Conservation (phyloP, 169 alveolate species). For the Cryptosporidium parvum region DNA sequence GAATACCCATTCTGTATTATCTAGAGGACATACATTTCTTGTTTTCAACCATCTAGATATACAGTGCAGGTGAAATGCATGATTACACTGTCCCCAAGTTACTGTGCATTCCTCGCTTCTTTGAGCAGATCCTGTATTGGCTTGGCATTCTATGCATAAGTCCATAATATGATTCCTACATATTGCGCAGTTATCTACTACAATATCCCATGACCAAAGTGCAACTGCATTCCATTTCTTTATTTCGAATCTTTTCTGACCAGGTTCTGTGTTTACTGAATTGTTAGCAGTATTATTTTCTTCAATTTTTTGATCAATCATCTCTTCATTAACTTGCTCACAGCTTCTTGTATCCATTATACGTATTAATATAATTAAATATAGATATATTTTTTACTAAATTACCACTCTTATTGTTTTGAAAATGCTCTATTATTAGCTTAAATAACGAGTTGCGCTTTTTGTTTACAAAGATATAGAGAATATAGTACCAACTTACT, state of each 20-base stretch:
- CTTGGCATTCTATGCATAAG: slow-evolving; percentile 97
- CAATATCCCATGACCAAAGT: slow-evolving; percentile 98
- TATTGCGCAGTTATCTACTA: slow-evolving; percentile 99
- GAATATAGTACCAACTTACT: no score
- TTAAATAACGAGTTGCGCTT: background rate
- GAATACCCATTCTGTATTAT: slow-evolving; percentile 95
- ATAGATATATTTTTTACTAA: background rate
- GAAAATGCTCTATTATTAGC: background rate
- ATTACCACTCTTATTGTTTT: background rate
- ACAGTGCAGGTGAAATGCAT: slow-evolving; percentile 99
- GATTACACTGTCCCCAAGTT: slow-evolving; percentile 99
- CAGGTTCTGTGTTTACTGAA: background rate
- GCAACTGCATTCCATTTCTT: slow-evolving; percentile 99
- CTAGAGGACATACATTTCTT: slow-evolving; percentile 98
- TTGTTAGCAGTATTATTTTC: background rate
- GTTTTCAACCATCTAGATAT: slow-evolving; percentile 98
- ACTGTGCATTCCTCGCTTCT: slow-evolving; percentile 94
- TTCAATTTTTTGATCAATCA: background rate
- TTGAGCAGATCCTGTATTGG: slow-evolving; percentile 84
- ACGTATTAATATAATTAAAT: background rate
- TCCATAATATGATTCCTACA: slow-evolving; percentile 99
- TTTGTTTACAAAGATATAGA: background rate
- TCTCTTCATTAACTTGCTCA: slow-evolving; percentile 9
- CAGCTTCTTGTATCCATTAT: background rate
- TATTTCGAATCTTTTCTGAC: slow-evolving; percentile 84